Evolutionary conservation across 2,329 filamentous ascomycete genomes (phyloP).

Genomic region (Colletotrichum somersetense): DNA sequence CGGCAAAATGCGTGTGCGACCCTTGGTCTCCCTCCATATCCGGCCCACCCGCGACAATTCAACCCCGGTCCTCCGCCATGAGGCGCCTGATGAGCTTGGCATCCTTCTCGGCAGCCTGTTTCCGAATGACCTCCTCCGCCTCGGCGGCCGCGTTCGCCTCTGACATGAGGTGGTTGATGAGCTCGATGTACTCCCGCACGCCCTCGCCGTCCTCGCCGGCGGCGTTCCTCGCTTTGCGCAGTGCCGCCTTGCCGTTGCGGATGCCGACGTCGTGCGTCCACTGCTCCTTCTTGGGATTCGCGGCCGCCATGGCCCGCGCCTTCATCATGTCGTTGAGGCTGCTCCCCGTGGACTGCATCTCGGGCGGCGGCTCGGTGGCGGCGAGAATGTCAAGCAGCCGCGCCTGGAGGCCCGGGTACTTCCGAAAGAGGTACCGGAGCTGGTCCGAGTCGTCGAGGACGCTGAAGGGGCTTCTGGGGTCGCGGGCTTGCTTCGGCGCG

Average conservation of each 20-base stretch:
- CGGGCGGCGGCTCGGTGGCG: constrained; percentile 61
- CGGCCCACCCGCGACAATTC: constrained; percentile 16
- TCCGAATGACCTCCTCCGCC: constrained; percentile 55
- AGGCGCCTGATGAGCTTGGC: constrained; percentile 63
- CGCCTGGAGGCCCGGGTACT: constrained; percentile 63
- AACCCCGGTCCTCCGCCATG: constrained; percentile 59
- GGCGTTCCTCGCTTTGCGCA: constrained; percentile 63
- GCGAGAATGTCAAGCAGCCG: constrained; percentile 63
- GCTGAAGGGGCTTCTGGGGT: constrained; percentile 60
- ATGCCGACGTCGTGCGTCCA: constrained; percentile 73
- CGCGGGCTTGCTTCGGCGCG: constrained; percentile 22
- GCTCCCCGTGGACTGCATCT: constrained; percentile 27
- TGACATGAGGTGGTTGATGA: constrained; percentile 65
- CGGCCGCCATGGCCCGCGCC: constrained; percentile 38
- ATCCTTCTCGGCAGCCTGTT: constrained; percentile 62
- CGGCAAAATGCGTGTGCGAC: background rate
- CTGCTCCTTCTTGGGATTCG: constrained; percentile 52
- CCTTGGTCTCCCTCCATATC: background rate
- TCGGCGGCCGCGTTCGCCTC: constrained; percentile 49
- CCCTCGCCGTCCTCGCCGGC: constrained; percentile 69
- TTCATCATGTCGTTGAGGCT: constrained; percentile 42
- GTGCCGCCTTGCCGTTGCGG: constrained; percentile 65
- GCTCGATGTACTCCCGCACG: constrained; percentile 70
- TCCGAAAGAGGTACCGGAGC: constrained; percentile 63
- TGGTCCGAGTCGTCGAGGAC: constrained; percentile 64